Evolutionary conservation across 192 early-diverging fungal species (phyloP).

Genomic region (Podila epicladia): DNA sequence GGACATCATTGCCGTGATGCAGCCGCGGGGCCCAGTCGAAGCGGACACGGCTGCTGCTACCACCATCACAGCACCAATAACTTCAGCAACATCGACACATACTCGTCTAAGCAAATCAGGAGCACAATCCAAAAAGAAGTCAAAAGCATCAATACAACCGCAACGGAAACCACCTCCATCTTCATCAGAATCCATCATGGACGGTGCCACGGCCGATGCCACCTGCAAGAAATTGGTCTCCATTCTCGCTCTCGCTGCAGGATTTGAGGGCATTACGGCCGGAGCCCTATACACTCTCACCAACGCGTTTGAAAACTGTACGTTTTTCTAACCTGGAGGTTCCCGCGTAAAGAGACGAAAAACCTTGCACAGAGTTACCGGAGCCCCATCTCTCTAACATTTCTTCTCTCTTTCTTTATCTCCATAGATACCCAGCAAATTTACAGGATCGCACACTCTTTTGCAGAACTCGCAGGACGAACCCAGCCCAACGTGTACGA

Average conservation of each 20-base stretch:
- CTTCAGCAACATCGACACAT: conserved; percentile 5
- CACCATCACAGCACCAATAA: background rate
- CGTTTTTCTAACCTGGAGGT: background rate
- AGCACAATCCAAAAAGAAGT: background rate
- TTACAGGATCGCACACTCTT: conserved; percentile 54
- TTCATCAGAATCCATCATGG: conserved; percentile 16
- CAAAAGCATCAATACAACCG: background rate
- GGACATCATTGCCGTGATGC: conserved; percentile 12
- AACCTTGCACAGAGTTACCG: background rate
- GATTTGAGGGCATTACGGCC: conserved; percentile 53
- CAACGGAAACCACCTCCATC: background rate
- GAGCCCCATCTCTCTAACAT: background rate
- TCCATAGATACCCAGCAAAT: conserved; percentile 57
- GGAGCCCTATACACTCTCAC: conserved; percentile 51
- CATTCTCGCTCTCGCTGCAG: conserved; percentile 53
- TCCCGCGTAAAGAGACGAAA: background rate
- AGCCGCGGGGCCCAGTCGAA: background rate
- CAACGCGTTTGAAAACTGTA: conserved; percentile 54
- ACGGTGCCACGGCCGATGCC: conserved; percentile 27
- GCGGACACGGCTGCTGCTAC: background rate
- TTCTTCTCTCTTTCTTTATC: background rate
- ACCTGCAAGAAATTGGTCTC: conserved; percentile 51
- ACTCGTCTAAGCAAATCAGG: background rate
- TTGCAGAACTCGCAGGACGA: conserved; percentile 62
- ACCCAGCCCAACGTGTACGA: conserved; percentile 61